Percentiles rank a stretch among this genome's conserved stretches.
Evolutionary conservation across 768 basidiomycete species (phyloP).

Genomic region (Phylloporus sp.): DNA sequence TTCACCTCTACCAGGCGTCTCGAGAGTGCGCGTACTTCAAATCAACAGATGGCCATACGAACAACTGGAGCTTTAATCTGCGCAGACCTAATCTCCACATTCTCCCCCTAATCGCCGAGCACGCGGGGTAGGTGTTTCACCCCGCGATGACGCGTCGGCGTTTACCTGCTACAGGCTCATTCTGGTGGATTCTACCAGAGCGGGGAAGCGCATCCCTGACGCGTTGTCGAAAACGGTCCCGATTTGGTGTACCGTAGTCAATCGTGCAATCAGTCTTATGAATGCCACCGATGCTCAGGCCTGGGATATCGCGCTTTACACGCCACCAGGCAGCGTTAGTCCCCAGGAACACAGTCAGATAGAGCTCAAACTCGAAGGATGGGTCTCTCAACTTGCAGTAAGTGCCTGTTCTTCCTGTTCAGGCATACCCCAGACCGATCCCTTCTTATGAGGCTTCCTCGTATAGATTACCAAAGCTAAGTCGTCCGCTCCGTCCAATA

Average conservation of each 20-base stretch:
- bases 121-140: slow-evolving; percentile 52
- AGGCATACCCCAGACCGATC: not conserved
- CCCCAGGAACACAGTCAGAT: slow-evolving; percentile 81
- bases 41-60: slow-evolving; percentile 84
- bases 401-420: slow-evolving; percentile 35
- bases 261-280: slow-evolving; percentile 47
- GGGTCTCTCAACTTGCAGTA: slow-evolving; percentile 70
- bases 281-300: not conserved
- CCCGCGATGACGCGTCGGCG: not conserved
- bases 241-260: slow-evolving; percentile 91
- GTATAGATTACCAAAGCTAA: slow-evolving; percentile 59
- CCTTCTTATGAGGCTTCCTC: slow-evolving; percentile 54
- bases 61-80: slow-evolving; percentile 83
- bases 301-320: slow-evolving; percentile 65
- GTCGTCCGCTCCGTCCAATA: slow-evolving; percentile 71
- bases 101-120: slow-evolving; percentile 49
- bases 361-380: slow-evolving; percentile 54
- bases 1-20: slow-evolving; percentile 12
- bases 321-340: slow-evolving; percentile 65
- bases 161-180: slow-evolving; percentile 50
- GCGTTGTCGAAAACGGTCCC: slow-evolving; percentile 91
- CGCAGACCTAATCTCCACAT: slow-evolving; percentile 82
- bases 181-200: slow-evolving; percentile 87
- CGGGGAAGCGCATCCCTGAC: slow-evolving; percentile 93
- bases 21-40: slow-evolving; percentile 72